Evolutionary conservation across 352 stramenopile species (phyloP).

Genomic region (Globisporangium takayamanum): DNA sequence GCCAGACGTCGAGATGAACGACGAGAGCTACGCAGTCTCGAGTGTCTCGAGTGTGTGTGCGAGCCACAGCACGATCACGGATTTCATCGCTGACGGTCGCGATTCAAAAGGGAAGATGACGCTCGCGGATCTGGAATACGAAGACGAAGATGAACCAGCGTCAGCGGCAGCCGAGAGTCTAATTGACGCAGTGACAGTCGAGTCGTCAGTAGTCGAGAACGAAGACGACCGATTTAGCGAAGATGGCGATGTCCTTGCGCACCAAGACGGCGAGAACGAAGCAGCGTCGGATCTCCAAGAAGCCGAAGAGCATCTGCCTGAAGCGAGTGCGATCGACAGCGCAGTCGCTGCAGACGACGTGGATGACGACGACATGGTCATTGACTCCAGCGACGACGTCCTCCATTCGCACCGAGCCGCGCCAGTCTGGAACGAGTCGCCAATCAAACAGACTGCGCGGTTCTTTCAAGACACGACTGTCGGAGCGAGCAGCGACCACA

Average conservation of each 20-base stretch:
- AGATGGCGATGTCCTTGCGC: not conserved
- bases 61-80: not conserved
- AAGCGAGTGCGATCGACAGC: not conserved
- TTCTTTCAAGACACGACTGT: constrained; percentile 1
- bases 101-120: constrained; percentile 4
- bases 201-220: not conserved
- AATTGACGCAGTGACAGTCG: too few relatives aligned
- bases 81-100: not conserved
- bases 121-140: not conserved
- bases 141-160: not conserved
- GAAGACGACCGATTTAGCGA: not conserved
- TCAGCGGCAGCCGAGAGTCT: not conserved
- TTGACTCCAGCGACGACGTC: not conserved
- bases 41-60: not conserved
- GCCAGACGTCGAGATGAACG: not conserved
- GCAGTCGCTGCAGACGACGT: not conserved
- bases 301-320: not conserved
- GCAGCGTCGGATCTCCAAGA: not conserved
- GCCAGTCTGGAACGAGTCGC: constrained; percentile 4
- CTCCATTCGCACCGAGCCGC: not conserved
- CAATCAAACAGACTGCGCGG: not conserved
- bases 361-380: not conserved
- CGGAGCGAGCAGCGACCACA: not conserved
- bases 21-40: not conserved
- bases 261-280: not conserved